A percentile compares a stretch with the other conserved stretches of the same genome.
These are phyloP conservation scores for Chlorophyllum brunneum DNA, from an alignment of 768 basidiomycete species.

Conservation along the genomic window DNA sequence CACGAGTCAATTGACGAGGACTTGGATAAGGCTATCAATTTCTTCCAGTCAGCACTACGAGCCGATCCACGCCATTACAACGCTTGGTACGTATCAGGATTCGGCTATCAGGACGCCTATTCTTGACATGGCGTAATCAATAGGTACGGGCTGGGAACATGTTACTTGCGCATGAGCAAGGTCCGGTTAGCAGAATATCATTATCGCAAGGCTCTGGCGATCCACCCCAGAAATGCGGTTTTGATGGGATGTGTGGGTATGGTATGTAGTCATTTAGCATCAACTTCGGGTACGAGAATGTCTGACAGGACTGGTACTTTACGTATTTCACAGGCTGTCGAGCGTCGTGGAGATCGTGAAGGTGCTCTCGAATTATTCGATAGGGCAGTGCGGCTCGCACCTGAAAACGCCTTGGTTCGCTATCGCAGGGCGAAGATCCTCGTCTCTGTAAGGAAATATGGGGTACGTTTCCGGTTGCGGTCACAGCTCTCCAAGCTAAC, in stretches of 20 bases:
- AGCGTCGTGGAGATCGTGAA: slow-evolving; percentile 75
- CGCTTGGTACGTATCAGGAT: slow-evolving; percentile 72
- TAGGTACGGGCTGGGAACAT: slow-evolving; percentile 99
- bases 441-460: slow-evolving; percentile 78
- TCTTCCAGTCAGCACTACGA: slow-evolving; percentile 89
- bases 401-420: slow-evolving; percentile 88
- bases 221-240: slow-evolving; percentile 95
- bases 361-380: slow-evolving; percentile 79
- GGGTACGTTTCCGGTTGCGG: slow-evolving; percentile 47
- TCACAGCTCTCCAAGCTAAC: slow-evolving; percentile 4
- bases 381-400: slow-evolving; percentile 71
- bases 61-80: slow-evolving; percentile 94
- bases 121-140: slow-evolving; percentile 17
- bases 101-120: slow-evolving; percentile 11
- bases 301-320: slow-evolving; percentile 19
- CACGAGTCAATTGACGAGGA: slow-evolving; percentile 98
- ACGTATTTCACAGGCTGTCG: slow-evolving; percentile 66
- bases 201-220: slow-evolving; percentile 86
- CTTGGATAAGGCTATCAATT: slow-evolving; percentile 84
- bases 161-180: slow-evolving; percentile 94
- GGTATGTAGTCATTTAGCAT: slow-evolving; percentile 51
- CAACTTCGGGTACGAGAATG: slow-evolving; percentile 20
- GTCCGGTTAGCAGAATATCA: slow-evolving; percentile 93
- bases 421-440: slow-evolving; percentile 93
- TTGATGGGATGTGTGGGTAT: slow-evolving; percentile 93